phyloP scores from a whole-genome alignment of 208 protist species.

The Leishmania aethiopica region DNA sequence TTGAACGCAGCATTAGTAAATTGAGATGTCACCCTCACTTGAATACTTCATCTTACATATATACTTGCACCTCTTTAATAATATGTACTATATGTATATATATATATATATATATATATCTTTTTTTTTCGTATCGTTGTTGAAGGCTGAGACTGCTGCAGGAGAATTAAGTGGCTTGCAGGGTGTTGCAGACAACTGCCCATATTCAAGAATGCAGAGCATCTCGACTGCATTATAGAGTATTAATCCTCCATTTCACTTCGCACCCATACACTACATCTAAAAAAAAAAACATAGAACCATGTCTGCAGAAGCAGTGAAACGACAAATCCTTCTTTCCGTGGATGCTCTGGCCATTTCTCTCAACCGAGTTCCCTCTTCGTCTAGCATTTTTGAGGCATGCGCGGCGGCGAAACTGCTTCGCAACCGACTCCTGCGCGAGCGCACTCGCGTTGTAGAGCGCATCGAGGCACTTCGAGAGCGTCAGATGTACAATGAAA shows the following conservation, averaged over 20 bases:
- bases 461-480: constrained; percentile 64
- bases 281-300: constrained; percentile 6
- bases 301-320: constrained; percentile 67
- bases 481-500: constrained; percentile 60
- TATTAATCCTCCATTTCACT: not conserved
- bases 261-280: not conserved
- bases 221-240: not conserved
- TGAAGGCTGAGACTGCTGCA: not conserved
- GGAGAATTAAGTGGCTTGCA: not conserved
- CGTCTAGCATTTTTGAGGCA: constrained; percentile 43
- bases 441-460: constrained; percentile 68
- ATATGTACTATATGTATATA: not conserved
- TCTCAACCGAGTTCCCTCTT: constrained; percentile 37
- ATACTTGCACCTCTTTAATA: not conserved
- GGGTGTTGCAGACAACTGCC: not conserved
- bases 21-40: not conserved
- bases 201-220: not conserved
- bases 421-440: constrained; percentile 73
- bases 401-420: constrained; percentile 79
- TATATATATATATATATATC: not conserved
- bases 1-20: not conserved
- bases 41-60: not conserved
- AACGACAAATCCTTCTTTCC: constrained; percentile 68
- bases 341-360: constrained; percentile 65
- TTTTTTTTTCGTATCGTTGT: not conserved